phyloP scores from a whole-genome alignment of 164 flowering plant species.

The Sextonia rubra region DNA sequence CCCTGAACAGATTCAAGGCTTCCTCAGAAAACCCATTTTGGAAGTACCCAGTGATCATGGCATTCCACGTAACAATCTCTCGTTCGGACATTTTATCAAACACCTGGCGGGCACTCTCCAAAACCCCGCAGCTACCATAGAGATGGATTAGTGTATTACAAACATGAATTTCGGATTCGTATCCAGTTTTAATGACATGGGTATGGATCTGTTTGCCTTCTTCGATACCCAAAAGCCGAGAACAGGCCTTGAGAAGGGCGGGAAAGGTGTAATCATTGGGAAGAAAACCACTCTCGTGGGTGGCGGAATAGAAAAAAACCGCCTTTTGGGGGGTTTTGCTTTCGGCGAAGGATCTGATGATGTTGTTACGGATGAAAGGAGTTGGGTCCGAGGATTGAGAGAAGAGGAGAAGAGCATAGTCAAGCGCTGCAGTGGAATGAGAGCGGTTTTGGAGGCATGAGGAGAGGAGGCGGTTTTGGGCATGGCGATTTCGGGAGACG shows the following conservation, averaged over 20 bases:
- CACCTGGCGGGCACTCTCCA: constrained; percentile 14
- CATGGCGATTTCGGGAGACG: constrained; percentile 11
- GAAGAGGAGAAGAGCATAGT: constrained; percentile 16
- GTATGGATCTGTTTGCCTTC: constrained; percentile 17
- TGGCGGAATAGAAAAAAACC: constrained; percentile 11
- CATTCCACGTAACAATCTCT: constrained; percentile 23
- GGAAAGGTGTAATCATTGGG: constrained; percentile 18
- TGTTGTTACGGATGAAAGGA: constrained; percentile 11
- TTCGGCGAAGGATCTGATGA: constrained; percentile 10
- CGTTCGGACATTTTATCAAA: constrained; percentile 16
- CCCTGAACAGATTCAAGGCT: constrained; percentile 13
- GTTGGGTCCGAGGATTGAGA: constrained; percentile 5
- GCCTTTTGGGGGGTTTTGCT: constrained; percentile 13
- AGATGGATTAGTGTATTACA: constrained; percentile 51
- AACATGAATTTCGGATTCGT: constrained; percentile 19
- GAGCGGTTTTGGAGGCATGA: constrained; percentile 5
- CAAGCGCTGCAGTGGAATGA: constrained; percentile 12
- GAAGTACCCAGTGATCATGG: constrained; percentile 49
- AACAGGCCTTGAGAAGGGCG: constrained; percentile 12
- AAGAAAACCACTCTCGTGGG: constrained; percentile 12
- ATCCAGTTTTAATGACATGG: constrained; percentile 17
- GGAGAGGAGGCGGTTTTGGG: constrained; percentile 13
- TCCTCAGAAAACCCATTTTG: constrained; percentile 21
- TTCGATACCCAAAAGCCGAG: constrained; percentile 10
- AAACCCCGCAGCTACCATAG: constrained; percentile 27